These are phyloP conservation scores for Apiospora marii DNA, from an alignment of 2,329 filamentous ascomycete species.

Conservation along the genomic window DNA sequence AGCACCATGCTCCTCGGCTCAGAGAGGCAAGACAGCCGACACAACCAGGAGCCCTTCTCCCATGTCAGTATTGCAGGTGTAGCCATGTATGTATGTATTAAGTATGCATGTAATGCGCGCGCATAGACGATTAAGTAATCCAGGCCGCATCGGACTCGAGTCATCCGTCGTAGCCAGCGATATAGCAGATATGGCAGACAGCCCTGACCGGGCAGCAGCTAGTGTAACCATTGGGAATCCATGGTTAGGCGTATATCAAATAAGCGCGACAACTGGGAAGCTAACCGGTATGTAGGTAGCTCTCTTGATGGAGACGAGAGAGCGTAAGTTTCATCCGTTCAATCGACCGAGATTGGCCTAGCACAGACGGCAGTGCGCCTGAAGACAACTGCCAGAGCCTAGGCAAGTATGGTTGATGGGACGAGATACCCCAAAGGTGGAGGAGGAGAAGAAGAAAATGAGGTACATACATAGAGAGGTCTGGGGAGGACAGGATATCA, in stretches of 20 bases:
- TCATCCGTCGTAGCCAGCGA: background rate
- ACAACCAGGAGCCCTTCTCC: background rate
- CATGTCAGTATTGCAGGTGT: background rate
- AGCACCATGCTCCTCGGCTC: background rate
- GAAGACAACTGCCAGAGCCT: background rate
- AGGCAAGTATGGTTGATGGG: background rate
- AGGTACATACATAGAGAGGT: background rate
- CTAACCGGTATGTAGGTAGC: background rate
- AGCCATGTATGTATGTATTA: background rate
- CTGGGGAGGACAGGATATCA: background rate
- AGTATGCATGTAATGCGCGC: background rate
- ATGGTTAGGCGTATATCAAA: background rate
- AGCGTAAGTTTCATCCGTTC: background rate
- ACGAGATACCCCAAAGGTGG: background rate
- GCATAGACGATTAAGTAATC: slow-evolving; percentile 12
- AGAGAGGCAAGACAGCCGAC: slow-evolving; percentile 10
- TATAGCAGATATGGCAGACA: background rate
- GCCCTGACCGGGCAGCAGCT: background rate
- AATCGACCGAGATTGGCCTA: slow-evolving; percentile 6
- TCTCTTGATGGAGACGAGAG: background rate
- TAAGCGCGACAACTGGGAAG: slow-evolving; percentile 3
- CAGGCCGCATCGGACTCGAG: background rate
- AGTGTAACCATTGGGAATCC: background rate
- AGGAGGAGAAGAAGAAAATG: background rate
- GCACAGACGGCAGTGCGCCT: background rate